phyloP scores from a whole-genome alignment of 2,329 filamentous ascomycete species.

The Colletotrichum sidae region DNA sequence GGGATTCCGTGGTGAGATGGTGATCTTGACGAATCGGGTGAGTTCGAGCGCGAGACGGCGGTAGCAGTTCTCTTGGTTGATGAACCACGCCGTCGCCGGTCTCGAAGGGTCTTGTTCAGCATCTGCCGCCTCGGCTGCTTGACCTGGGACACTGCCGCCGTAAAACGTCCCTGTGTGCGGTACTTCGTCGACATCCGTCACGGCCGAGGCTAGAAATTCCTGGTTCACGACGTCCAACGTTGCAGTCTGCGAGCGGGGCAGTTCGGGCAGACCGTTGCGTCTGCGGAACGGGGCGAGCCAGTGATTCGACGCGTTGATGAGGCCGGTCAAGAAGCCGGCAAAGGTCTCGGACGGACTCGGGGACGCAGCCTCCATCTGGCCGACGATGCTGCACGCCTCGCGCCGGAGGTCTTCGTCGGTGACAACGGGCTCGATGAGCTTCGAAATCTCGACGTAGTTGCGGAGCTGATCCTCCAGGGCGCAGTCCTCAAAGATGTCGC shows the following conservation, averaged over 20 bases:
- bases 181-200: neutral
- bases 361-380: conserved; percentile 6
- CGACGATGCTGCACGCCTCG: conserved; percentile 28
- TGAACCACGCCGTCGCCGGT: conserved; percentile 18
- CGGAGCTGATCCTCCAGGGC: conserved; percentile 28
- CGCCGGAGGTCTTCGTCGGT: conserved; percentile 19
- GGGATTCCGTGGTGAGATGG: conserved; percentile 45
- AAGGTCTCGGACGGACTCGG: conserved; percentile 12
- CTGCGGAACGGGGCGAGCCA: conserved; percentile 28
- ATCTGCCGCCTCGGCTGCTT: no score
- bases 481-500: conserved; percentile 30
- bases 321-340: conserved; percentile 10
- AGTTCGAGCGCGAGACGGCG: conserved; percentile 39
- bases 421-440: conserved; percentile 8
- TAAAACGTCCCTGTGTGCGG: neutral
- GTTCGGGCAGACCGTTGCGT: conserved; percentile 10
- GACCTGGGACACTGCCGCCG: no score
- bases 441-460: conserved; percentile 23
- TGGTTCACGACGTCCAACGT: neutral
- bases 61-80: conserved; percentile 44
- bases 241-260: neutral
- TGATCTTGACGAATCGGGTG: conserved; percentile 39
- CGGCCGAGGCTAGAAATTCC: neutral
- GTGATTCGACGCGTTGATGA: conserved; percentile 24
- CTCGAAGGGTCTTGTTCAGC: no score